Conservation (phyloP, 2,329 filamentous ascomycete genomes). For the Macrophomina phaseolina region DNA sequence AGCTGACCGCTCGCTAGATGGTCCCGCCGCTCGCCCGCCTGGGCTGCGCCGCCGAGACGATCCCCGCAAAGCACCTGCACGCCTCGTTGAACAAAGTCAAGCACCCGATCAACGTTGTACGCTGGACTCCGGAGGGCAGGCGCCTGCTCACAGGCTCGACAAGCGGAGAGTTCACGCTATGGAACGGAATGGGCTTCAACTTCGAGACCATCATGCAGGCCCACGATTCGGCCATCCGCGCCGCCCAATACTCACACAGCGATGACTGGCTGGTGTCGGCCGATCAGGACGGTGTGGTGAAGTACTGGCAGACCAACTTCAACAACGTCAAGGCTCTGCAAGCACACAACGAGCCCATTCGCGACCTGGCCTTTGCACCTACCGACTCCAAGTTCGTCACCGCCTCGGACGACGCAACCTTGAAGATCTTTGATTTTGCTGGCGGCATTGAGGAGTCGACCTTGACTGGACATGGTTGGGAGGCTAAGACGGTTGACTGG, state of each 20-base stretch:
- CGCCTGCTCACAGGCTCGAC: conserved; percentile 90
- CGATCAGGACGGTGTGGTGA: conserved; percentile 92
- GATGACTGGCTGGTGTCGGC: conserved; percentile 97
- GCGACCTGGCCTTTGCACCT: conserved; percentile 91
- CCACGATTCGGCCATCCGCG: conserved; percentile 85
- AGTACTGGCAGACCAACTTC: conserved; percentile 99
- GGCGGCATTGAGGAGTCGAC: conserved; percentile 81
- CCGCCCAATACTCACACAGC: conserved; percentile 87
- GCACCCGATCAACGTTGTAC: conserved; percentile 94
- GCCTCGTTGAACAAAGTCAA: conserved; percentile 99
- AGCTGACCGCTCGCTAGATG: conserved; percentile 63
- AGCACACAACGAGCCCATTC: conserved; percentile 86
- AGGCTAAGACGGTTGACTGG: conserved; percentile 97
- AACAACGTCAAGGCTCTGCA: conserved; percentile 97
- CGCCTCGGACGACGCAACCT: conserved; percentile 87
- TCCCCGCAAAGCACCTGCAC: conserved; percentile 94
- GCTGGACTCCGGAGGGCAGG: conserved; percentile 96
- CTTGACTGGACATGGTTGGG: conserved; percentile 94
- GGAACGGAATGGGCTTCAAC: conserved; percentile 99
- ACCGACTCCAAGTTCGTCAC: conserved; percentile 97
- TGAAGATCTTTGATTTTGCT: conserved; percentile 97
- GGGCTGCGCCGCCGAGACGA: conserved; percentile 78
- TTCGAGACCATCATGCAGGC: conserved; percentile 99
- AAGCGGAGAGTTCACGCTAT: conserved; percentile 96
- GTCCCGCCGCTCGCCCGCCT: conserved; percentile 80